Base-by-base conservation (phyloP, 2,329 filamentous ascomycete genomes). In the Calonectria pseudoturangicola region DNA sequence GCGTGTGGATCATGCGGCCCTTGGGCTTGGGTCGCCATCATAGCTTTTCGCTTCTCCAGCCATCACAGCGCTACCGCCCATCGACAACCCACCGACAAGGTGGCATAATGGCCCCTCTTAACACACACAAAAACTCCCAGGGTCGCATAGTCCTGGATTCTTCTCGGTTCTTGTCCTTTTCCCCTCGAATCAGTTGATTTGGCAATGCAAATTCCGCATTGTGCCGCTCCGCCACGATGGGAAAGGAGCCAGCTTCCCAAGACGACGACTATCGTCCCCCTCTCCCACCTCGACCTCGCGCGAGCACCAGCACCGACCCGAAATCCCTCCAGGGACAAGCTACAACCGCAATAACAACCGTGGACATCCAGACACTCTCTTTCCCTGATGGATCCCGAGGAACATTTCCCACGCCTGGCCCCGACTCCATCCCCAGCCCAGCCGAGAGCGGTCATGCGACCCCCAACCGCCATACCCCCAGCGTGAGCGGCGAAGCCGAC, bases 301-400 rank as follows among this genome's bases (percentile, higher is more conserved):
- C 83, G 30, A 84, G 80, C 66, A 74, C 81, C 51, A 77, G 82
- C 48, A 60, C 85, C 73, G 82, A 89, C 73, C 12, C 85, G 56
- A 77, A 84, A 84, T 74, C 84, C 83, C 80, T 87, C 68, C 88
- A 86, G 75, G 92, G 93, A 2, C 92, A 91, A 72, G 92, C 96
- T 60, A 98, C 96, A 4, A 98, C 95, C 0, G 95, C 95, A 12
- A 81, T 98, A 16, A 96, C 95, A 0, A 90, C 95, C 18, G 89
- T 95, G 74, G 95, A 96, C 76, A 93, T 96, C 68, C 93, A 95
- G 77, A 94, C 93, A 0, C 88, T 96, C 63, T 92, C 92, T 1
- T 93, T 94, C 74, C 92, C 91, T 13, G 94, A 95, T 81, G 92
- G 91, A 72, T 90, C 91, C 25, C 88, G 91, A 72, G 92, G 93